phyloP scores from a whole-genome alignment of 2,329 filamentous ascomycete species.

The Pseudocercospora vitis region DNA sequence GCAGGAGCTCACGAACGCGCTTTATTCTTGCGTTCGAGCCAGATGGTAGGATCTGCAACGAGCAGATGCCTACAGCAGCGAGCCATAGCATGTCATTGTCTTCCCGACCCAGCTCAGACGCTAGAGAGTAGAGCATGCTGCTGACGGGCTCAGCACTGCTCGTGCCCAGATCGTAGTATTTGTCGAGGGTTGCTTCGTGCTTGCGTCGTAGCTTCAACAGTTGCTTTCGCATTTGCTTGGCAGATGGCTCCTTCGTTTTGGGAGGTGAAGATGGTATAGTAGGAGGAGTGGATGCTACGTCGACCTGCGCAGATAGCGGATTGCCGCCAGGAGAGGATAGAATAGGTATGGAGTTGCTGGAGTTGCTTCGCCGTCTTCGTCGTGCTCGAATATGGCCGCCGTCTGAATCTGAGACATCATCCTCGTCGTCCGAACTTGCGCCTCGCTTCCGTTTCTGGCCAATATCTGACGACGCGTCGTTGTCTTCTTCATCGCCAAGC shows the following conservation, averaged over 20 bases:
- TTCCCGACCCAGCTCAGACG: constrained; percentile 90
- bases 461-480: constrained; percentile 43
- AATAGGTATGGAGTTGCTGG: constrained; percentile 69
- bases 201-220: constrained; percentile 73
- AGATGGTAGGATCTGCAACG: constrained; percentile 69
- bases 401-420: constrained; percentile 63
- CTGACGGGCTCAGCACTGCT: constrained; percentile 95
- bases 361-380: constrained; percentile 84
- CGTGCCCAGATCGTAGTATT: constrained; percentile 82
- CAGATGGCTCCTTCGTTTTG: constrained; percentile 63
- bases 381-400: constrained; percentile 64
- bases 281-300: constrained; percentile 32
- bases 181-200: constrained; percentile 72
- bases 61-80: constrained; percentile 91
- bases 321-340: constrained; percentile 59
- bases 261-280: constrained; percentile 56
- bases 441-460: constrained; percentile 67
- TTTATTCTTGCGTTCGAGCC: constrained; percentile 70
- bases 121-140: constrained; percentile 89
- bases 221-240: constrained; percentile 68
- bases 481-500: constrained; percentile 28
- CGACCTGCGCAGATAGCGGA: constrained; percentile 37
- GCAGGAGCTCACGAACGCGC: constrained; percentile 77
- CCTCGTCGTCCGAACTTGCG: constrained; percentile 68
- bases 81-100: constrained; percentile 97